Conservation (phyloP, 805 yeast species). For the Yarrowia osloensis region DNA sequence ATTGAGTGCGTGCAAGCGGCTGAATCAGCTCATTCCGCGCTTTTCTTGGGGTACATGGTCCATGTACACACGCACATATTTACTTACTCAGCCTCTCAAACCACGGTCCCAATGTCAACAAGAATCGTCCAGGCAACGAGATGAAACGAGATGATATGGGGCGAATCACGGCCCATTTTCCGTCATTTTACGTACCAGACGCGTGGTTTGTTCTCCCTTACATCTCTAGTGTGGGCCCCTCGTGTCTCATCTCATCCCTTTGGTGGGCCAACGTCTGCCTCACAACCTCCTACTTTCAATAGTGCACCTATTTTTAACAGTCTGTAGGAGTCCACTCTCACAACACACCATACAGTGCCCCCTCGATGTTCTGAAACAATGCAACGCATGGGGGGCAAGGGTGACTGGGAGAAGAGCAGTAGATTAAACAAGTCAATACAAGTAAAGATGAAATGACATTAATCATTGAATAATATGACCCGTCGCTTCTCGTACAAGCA, state of each 20-base stretch:
- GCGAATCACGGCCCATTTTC: no score
- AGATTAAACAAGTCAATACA: not conserved
- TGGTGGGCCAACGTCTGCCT: not conserved
- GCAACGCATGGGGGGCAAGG: not conserved
- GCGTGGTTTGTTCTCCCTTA: not conserved
- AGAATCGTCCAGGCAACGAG: not conserved
- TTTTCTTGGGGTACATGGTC: not conserved
- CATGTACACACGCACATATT: constrained; percentile 1
- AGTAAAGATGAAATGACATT: not conserved
- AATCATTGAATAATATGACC: not conserved
- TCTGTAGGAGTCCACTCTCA: not conserved
- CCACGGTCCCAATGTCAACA: not conserved
- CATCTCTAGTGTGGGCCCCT: no score
- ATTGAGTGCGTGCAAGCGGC: not conserved
- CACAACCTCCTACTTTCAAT: constrained; percentile 13
- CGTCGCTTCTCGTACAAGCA: no score
- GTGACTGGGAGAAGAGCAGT: not conserved
- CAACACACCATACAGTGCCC: constrained; percentile 15
- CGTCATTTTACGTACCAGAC: not conserved
- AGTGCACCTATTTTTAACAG: constrained; percentile 21
- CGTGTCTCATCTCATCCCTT: no score
- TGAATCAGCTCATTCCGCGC: not conserved
- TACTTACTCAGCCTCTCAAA: not conserved
- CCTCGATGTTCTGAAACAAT: constrained; percentile 21
- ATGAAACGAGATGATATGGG: no score